Evolutionary conservation across 2,329 filamentous ascomycete species (phyloP), one percentile per base, ranked within the genome.

Genomic region (Coniochaeta ligniaria): DNA sequence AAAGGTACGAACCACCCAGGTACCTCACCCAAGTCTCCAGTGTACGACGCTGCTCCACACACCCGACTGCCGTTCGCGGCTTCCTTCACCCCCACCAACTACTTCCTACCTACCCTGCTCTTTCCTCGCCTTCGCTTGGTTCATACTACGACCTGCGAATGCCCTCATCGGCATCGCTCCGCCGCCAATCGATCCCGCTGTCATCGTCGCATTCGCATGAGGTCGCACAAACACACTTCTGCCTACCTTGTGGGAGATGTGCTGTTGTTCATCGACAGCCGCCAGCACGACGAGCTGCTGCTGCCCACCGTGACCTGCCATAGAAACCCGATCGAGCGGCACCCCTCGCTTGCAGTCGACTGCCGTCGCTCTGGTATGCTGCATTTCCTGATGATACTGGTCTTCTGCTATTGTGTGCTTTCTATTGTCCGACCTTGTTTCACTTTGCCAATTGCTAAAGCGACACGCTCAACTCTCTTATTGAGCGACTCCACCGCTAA

Each of bases 201-300:
- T 36, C 31, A 35, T 57, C n/a, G 54, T 57, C 56, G 56, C 56
- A 31, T 41, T 58, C 14, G 56, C 38, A 45, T 58, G 56, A 58
- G 17, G 11, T 45, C 12, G 35, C 20, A 31, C 56, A n/a, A 57
- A 6, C 56, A 17, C 22, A 20, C 22, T 24, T 45, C 33, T 11
- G 9, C 16, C 54, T 9, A 17, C 35, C 35, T 36, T 36, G 12
- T 45, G 56, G 56, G 56, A 45, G 20, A 58, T 45, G 56, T 24
- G 36, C 56, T 45, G 20, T 45, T 58, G 56, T 20, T 20, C 17
- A 57, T 35, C 31, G 22, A 36, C 17, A 24, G 36, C 38, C 26
- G 56, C n/a, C 35, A 33, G 38, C 35, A 28, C 16, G 22, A 58
- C 36, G 16, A 45, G 56, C 56, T 41, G 35, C 38, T 54, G 41